Conservation (phyloP, 495 filamentous ascomycete species). For the Aspergillus cavernicola region DNA sequence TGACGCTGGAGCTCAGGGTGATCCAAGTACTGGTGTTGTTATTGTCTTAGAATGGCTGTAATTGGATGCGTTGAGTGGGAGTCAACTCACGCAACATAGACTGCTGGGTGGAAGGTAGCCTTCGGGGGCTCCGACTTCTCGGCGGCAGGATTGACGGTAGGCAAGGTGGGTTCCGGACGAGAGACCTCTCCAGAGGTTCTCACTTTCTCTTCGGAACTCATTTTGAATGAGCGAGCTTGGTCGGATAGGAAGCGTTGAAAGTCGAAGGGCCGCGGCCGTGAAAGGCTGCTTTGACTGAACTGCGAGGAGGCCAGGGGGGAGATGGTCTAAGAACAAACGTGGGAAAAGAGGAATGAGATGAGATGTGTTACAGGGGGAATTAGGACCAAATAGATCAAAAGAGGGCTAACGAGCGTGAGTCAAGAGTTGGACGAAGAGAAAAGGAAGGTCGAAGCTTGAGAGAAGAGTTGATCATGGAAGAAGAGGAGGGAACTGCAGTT, state of each 20-base stretch:
- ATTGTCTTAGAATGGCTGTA: constrained; percentile 21
- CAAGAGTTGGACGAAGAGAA: constrained; percentile 27
- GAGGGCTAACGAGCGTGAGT: constrained; percentile 31
- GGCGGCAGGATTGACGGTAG: constrained; percentile 69
- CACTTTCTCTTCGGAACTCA: constrained; percentile 70
- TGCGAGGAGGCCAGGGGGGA: constrained; percentile 46
- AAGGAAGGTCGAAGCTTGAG: constrained; percentile 11
- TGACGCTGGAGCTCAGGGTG: constrained; percentile 82
- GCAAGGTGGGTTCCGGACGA: constrained; percentile 62
- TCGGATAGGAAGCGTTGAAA: constrained; percentile 48
- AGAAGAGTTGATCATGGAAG: constrained; percentile 1
- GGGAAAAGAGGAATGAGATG: constrained; percentile 10
- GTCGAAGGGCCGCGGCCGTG: constrained; percentile 50
- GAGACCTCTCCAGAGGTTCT: constrained; percentile 72
- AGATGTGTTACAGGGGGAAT: constrained; percentile 8
- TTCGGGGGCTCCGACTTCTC: constrained; percentile 66
- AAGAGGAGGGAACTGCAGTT: background rate
- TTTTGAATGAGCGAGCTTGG: constrained; percentile 45
- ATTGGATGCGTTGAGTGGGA: background rate
- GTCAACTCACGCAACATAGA: constrained; percentile 80
- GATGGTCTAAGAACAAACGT: constrained; percentile 17
- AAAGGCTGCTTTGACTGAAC: constrained; percentile 45
- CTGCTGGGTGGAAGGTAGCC: constrained; percentile 68
- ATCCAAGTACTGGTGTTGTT: constrained; percentile 79
- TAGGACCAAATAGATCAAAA: constrained; percentile 14